Evolutionary conservation across 2,329 filamentous ascomycete species (phyloP).

Genomic region (Raffaelea ambrosiae): DNA sequence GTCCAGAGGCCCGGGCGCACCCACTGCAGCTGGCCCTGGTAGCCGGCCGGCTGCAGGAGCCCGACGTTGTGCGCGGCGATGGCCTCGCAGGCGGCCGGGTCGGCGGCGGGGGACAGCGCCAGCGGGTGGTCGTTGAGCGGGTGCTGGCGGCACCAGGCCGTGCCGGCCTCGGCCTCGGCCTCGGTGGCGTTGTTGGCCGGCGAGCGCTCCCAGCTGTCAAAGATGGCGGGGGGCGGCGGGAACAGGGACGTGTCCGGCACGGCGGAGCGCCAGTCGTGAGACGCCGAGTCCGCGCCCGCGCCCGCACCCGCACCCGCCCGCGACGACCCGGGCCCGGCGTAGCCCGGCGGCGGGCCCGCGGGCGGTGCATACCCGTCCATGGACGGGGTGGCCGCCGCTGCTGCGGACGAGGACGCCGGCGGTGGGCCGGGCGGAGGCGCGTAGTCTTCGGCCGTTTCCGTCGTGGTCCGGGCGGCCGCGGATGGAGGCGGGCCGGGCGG

Average conservation of each 20-base stretch:
- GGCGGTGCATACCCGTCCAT: too few relatives aligned
- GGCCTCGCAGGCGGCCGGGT: constrained; percentile 24
- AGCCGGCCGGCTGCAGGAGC: constrained; percentile 42
- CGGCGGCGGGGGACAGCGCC: constrained; percentile 20
- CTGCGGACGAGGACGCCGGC: constrained; percentile 18
- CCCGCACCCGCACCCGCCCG: too few relatives aligned
- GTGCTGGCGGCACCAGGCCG: constrained; percentile 55
- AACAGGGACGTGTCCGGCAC: constrained; percentile 66
- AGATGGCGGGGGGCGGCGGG: constrained; percentile 63
- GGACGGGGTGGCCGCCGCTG: too few relatives aligned
- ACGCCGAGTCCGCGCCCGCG: too few relatives aligned
- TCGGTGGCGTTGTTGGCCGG: constrained; percentile 56
- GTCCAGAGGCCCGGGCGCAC: constrained; percentile 44
- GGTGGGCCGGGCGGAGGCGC: too few relatives aligned
- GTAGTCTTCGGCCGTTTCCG: too few relatives aligned
- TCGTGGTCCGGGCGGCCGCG: neutral
- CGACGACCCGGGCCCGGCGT: too few relatives aligned
- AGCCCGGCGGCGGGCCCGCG: too few relatives aligned
- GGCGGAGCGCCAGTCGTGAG: constrained; percentile 59
- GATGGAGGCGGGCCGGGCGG: constrained; percentile 16
- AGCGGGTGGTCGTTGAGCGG: constrained; percentile 46
- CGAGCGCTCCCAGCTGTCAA: constrained; percentile 53
- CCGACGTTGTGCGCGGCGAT: constrained; percentile 44
- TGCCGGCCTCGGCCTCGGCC: constrained; percentile 44
- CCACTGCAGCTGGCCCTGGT: constrained; percentile 37